A percentile compares a stretch with the other conserved stretches of the same genome.
These are phyloP conservation scores for Neoboletus brunneissimus DNA, from an alignment of 768 basidiomycete species.

Conservation along the genomic window DNA sequence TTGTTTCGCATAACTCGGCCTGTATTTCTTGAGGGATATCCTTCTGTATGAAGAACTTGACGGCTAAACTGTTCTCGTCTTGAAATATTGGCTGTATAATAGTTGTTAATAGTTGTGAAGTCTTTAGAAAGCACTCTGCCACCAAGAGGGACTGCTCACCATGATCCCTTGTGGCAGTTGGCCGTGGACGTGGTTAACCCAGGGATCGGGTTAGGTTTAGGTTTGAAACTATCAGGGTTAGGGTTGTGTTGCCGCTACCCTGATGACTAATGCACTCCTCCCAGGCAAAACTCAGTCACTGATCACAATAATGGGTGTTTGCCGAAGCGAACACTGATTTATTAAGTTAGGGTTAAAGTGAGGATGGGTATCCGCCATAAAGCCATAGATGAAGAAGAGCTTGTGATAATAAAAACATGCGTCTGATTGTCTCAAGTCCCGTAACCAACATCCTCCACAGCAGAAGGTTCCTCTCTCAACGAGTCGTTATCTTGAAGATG, in stretches of 20 bases:
- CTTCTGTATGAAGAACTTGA: slow-evolving; percentile 86
- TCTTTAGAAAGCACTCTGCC: background rate
- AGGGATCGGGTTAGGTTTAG: slow-evolving; percentile 34
- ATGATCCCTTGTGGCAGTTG: slow-evolving; percentile 7
- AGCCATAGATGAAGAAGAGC: background rate
- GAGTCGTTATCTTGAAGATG: background rate
- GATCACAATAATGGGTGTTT: background rate
- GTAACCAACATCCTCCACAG: slow-evolving; percentile 2
- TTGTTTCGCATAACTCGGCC: slow-evolving; percentile 70
- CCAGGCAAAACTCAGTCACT: background rate
- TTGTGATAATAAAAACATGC: slow-evolving; percentile 11
- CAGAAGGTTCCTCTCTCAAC: slow-evolving; percentile 10
- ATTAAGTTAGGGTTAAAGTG: background rate
- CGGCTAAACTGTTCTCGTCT: slow-evolving; percentile 58
- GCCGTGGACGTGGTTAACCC: slow-evolving; percentile 23
- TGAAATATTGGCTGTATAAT: slow-evolving; percentile 64
- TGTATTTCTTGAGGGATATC: slow-evolving; percentile 67
- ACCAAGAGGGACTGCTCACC: slow-evolving; percentile 15
- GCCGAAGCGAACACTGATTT: background rate
- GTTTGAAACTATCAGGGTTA: slow-evolving; percentile 19
- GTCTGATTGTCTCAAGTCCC: background rate
- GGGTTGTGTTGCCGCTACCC: slow-evolving; percentile 2
- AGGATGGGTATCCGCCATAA: slow-evolving; percentile 4
- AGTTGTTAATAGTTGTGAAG: slow-evolving; percentile 1
- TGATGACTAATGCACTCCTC: slow-evolving; percentile 7